These are phyloP conservation scores for Aspergillus sp. DNA, from an alignment of 2,329 filamentous ascomycete genomes.

Conservation along the genomic window DNA sequence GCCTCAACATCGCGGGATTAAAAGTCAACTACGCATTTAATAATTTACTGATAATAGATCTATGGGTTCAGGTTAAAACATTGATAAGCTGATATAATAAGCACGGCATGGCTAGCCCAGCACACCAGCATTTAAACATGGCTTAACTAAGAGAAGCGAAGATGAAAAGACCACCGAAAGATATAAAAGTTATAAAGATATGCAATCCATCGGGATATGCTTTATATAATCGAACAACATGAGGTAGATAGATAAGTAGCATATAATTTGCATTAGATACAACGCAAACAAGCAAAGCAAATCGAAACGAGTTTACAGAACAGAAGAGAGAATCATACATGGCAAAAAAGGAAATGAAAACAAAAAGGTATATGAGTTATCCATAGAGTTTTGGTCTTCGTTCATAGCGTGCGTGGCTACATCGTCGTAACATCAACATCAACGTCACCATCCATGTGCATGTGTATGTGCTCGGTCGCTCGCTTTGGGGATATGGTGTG, in stretches of 20 bases:
- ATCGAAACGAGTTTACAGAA: neutral
- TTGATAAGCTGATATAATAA: too few species aligned
- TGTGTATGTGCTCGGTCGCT: neutral
- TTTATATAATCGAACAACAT: constrained; percentile 8
- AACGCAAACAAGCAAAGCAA: neutral
- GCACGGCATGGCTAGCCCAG: neutral
- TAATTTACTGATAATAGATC: too few species aligned
- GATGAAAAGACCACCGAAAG: neutral
- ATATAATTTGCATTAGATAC: neutral
- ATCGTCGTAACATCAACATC: neutral
- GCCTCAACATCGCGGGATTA: too few species aligned
- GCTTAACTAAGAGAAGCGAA: neutral
- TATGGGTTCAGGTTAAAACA: too few species aligned
- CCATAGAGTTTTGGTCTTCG: neutral
- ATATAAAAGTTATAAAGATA: neutral
- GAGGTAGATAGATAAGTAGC: neutral
- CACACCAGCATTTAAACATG: neutral
- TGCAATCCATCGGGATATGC: neutral
- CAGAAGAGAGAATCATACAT: constrained; percentile 5
- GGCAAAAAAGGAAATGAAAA: constrained; percentile 1
- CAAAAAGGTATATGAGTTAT: constrained; percentile 8
- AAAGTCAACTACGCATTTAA: too few species aligned
- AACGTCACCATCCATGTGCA: neutral
- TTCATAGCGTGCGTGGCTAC: neutral
- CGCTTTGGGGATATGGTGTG: neutral